Evolutionary conservation across 176 grass and related monocot species (phyloP), one percentile per base, ranked within the genome.

Genomic region (Pharus latifolius): DNA sequence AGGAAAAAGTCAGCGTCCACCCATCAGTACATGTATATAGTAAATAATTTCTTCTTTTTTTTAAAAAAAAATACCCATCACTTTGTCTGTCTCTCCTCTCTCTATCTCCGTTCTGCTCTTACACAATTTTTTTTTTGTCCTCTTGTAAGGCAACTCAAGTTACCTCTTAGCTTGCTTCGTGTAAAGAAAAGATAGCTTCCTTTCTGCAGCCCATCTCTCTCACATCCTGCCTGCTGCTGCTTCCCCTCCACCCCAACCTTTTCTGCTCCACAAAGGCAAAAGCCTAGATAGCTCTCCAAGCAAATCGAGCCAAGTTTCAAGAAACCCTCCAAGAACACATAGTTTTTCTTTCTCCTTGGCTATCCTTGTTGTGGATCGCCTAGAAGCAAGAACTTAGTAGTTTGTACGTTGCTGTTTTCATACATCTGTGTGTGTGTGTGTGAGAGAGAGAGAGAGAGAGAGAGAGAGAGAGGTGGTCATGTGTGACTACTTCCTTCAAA

Each of bases 41-140:
- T 6, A 23, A 79, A 58, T 16, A 4, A 35, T 11, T 60, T 34
- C 11, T 20, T n/a, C n/a, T 24, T 29, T 51, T 10, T 29, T 24
- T 16, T 32, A 69, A 30, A 60, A 29, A 34, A 29, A 27, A 63
- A 51, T 40, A 29, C 65, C 35, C 70, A 40, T 77, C 64, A 38
- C 67, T 51, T 50, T 49, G 51, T 54, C 51, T 73, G 32, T 56
- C 78, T n/a, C 70, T 6, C 38, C 77, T 45, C 56, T 66, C 52
- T 67, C 62, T 29, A 70, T 2, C 49, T 50, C 40, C 56, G 35
- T 66, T 7, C 56, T 49, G 74, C 73, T 43, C 54, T 42, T 46
- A 73, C 74, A 70, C 80, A 75, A 76, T 85, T n/a, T 75, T 77
- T 80, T 85, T 83, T 85, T 88, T 82, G 78, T 72, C 85, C 74